Conservation (phyloP, 2,329 filamentous ascomycete species). For the Ceratocystis albifundus region DNA sequence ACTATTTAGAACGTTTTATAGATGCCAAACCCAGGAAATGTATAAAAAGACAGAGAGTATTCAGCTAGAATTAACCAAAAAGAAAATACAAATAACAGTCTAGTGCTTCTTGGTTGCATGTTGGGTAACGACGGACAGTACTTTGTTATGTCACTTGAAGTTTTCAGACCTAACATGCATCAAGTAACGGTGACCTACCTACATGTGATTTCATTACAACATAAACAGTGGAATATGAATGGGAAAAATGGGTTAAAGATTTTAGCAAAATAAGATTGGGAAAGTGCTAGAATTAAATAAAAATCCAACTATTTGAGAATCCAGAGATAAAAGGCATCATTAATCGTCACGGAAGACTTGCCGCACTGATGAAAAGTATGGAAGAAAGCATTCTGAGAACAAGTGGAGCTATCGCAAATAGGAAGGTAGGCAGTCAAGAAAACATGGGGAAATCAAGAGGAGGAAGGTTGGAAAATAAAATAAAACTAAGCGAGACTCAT, state of each 20-base stretch:
- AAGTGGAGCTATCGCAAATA: constrained; percentile 1
- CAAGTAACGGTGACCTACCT: background rate
- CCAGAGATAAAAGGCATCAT: constrained; percentile 1
- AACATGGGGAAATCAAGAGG: constrained; percentile 1
- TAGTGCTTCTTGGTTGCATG: background rate
- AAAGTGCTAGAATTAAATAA: background rate
- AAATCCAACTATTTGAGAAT: constrained; percentile 9
- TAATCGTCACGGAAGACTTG: constrained; percentile 4
- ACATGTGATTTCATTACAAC: background rate
- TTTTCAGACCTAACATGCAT: too few species aligned
- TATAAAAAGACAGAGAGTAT: too few species aligned
- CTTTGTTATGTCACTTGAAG: background rate
- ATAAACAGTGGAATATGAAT: background rate
- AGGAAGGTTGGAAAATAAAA: background rate
- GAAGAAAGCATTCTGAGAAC: constrained; percentile 3
- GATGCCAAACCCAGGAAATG: too few species aligned
- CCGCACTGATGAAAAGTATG: constrained; percentile 8
- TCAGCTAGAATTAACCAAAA: too few species aligned
- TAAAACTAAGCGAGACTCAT: background rate
- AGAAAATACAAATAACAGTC: too few species aligned
- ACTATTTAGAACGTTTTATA: too few species aligned
- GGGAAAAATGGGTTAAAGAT: background rate
- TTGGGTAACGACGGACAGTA: background rate
- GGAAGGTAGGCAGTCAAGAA: background rate
- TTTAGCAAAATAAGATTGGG: background rate